A percentile compares a stretch with the other conserved stretches of the same genome.
These are phyloP conservation scores for Lipomyces kockii DNA, from an alignment of 805 yeast species.

Conservation along the genomic window DNA sequence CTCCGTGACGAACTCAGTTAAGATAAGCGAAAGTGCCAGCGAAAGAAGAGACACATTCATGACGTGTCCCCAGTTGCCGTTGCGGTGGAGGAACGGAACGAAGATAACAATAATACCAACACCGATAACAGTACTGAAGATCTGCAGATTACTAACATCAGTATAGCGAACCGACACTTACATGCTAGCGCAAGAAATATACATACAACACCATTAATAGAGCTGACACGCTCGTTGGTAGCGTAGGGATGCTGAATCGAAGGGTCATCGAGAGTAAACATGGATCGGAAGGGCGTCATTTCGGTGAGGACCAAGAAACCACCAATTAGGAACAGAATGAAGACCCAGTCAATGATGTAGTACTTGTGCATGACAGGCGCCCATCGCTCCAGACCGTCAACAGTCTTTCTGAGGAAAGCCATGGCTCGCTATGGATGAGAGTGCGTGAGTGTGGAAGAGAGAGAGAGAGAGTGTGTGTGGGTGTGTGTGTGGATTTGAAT, in stretches of 20 bases:
- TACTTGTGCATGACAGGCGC: conserved; percentile 22
- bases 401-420: conserved; percentile 2
- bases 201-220: conserved; percentile 33
- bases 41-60: conserved; percentile 36
- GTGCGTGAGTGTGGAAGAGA: neutral
- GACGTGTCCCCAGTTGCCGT: conserved; percentile 34
- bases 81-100: conserved; percentile 36
- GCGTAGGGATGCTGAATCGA: conserved; percentile 85
- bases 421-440: neutral
- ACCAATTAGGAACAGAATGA: conserved; percentile 27
- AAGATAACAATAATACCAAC: conserved; percentile 35
- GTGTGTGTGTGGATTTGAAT: neutral
- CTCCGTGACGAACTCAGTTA: conserved; percentile 61
- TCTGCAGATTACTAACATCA: neutral
- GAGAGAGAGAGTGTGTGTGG: conserved; percentile 13
- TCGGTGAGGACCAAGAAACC: conserved; percentile 33
- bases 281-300: conserved; percentile 37
- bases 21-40: conserved; percentile 33
- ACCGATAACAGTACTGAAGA: conserved; percentile 27
- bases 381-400: conserved; percentile 10
- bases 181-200: neutral
- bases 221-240: conserved; percentile 70
- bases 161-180: neutral
- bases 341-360: conserved; percentile 34
- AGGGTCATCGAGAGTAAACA: conserved; percentile 72